Percentiles rank a stretch among this genome's conserved stretches.
These are phyloP conservation scores for Raffaelea arxii DNA, from an alignment of 2,329 filamentous ascomycete genomes.

Conservation along the genomic window DNA sequence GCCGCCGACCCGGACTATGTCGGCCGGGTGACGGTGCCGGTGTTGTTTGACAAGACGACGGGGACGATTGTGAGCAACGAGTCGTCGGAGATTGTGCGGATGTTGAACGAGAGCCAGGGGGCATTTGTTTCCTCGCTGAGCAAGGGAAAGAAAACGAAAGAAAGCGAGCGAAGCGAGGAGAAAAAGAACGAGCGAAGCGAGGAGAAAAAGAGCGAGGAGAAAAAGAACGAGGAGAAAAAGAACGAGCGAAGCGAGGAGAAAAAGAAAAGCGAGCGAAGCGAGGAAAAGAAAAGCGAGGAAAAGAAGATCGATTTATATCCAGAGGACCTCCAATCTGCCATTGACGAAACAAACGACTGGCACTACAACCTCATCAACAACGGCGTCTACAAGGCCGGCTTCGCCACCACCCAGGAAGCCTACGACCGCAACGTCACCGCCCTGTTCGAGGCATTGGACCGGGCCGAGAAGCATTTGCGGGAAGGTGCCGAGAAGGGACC, in stretches of 20 bases:
- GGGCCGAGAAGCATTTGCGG: slow-evolving; percentile 60
- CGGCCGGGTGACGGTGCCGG: slow-evolving; percentile 80
- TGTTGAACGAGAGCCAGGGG: slow-evolving; percentile 78
- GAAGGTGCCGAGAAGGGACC: slow-evolving; percentile 33
- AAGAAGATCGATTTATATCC: slow-evolving; percentile 60
- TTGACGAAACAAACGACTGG: slow-evolving; percentile 74
- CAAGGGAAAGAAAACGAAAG: no score
- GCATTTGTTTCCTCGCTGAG: no score
- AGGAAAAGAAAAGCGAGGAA: slow-evolving; percentile 50
- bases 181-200: no score
- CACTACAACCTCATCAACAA: slow-evolving; percentile 67
- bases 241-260: slow-evolving; percentile 51
- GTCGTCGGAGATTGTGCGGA: slow-evolving; percentile 84
- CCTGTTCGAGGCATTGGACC: slow-evolving; percentile 70
- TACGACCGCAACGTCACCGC: slow-evolving; percentile 64
- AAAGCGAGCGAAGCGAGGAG: no score
- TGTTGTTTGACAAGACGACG: slow-evolving; percentile 69
- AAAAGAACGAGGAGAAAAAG: slow-evolving; percentile 56
- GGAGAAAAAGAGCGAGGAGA: slow-evolving; percentile 50
- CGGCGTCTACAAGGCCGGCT: slow-evolving; percentile 67
- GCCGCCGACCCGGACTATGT: slow-evolving; percentile 59
- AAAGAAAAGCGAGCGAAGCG: no score
- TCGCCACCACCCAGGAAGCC: slow-evolving; percentile 72
- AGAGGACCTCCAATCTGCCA: slow-evolving; percentile 47
- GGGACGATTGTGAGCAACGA: slow-evolving; percentile 83